Conservation (phyloP, 2,329 filamentous ascomycete genomes). For the Aspergillus piperis region DNA sequence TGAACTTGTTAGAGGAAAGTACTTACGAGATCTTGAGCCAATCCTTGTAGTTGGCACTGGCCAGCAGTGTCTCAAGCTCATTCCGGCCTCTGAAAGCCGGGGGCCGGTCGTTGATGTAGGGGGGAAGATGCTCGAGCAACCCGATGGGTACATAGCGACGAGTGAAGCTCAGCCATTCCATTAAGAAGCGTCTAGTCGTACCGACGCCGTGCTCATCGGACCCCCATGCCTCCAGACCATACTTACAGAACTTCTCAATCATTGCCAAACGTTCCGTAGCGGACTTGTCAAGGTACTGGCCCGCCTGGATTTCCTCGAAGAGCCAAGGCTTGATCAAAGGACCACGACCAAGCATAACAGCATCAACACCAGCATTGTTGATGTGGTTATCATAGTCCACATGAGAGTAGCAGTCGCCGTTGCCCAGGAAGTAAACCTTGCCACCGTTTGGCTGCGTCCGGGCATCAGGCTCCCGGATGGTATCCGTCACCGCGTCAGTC, state of each 20-base stretch:
- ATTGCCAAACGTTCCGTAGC: slow-evolving; percentile 81
- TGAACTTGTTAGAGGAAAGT: slow-evolving; percentile 14
- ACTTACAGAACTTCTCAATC: slow-evolving; percentile 84
- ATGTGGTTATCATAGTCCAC: slow-evolving; percentile 81
- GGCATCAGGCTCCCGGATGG: slow-evolving; percentile 72
- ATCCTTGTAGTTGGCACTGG: slow-evolving; percentile 88
- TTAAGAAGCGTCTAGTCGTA: slow-evolving; percentile 84
- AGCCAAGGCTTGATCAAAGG: slow-evolving; percentile 98
- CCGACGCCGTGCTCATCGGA: slow-evolving; percentile 92
- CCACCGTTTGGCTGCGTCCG: slow-evolving; percentile 69
- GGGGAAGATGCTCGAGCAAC: slow-evolving; percentile 82
- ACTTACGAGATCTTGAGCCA: slow-evolving; percentile 97
- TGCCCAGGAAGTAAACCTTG: slow-evolving; percentile 89
- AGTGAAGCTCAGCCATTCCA: slow-evolving; percentile 94
- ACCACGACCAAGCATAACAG: slow-evolving; percentile 96
- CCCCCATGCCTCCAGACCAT: slow-evolving; percentile 92
- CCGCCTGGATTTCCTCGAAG: slow-evolving; percentile 90
- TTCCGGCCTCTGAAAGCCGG: slow-evolving; percentile 80
- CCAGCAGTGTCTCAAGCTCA: slow-evolving; percentile 90
- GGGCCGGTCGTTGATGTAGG: slow-evolving; percentile 83
- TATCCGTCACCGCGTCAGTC: slow-evolving; percentile 69
- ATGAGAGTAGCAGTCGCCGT: slow-evolving; percentile 95
- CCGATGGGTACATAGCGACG: slow-evolving; percentile 90
- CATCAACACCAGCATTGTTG: slow-evolving; percentile 76
- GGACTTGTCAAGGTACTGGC: slow-evolving; percentile 94